Conservation (phyloP, 1,139 yeast genomes). For the Debaryomyces nepalensis region DNA sequence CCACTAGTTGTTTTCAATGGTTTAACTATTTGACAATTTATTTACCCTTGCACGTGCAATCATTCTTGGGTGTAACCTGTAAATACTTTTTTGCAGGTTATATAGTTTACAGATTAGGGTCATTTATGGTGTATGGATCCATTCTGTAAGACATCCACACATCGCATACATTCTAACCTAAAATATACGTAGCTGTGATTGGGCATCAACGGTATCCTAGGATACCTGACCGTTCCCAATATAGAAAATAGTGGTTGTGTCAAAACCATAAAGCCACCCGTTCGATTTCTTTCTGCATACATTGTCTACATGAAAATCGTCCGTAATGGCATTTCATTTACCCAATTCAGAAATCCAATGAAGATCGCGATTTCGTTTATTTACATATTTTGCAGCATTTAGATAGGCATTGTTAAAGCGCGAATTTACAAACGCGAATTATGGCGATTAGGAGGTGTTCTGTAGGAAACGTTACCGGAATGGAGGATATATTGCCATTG, state of each 20-base stretch:
- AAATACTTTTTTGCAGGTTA: no score
- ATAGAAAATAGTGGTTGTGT: not conserved
- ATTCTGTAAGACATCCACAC: no score
- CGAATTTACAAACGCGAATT: conserved; percentile 10
- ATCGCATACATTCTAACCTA: no score
- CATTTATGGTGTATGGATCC: no score
- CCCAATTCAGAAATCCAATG: conserved; percentile 5
- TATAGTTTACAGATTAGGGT: no score
- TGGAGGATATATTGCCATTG: conserved; percentile 1
- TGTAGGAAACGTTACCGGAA: not conserved
- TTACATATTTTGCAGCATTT: conserved; percentile 9
- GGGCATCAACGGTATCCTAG: no score
- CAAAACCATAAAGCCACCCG: not conserved
- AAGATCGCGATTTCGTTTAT: conserved; percentile 7
- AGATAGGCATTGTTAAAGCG: conserved; percentile 3
- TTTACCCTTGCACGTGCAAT: not conserved
- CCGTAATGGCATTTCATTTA: conserved; percentile 9
- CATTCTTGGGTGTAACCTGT: no score
- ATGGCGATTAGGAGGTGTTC: not conserved
- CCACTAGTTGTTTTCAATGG: not conserved
- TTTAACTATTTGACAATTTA: not conserved
- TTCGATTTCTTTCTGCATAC: conserved; percentile 1
- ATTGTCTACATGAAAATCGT: conserved; percentile 1
- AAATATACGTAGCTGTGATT: no score
- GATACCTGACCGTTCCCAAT: not conserved